Conservation (phyloP, 2,329 filamentous ascomycete species). For the Alternaria solani region DNA sequence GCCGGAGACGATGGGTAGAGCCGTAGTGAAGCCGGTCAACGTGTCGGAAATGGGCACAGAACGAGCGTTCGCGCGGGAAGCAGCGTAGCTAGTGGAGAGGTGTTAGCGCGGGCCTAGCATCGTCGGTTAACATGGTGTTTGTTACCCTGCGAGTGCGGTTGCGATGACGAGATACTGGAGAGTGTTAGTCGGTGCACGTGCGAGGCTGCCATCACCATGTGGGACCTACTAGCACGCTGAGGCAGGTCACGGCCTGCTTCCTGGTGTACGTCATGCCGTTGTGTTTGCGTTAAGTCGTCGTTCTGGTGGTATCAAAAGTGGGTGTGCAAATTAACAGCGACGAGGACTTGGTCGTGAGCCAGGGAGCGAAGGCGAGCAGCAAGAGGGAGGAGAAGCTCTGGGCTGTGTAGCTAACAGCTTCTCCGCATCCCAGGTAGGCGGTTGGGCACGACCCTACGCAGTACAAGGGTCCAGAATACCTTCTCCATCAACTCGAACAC, state of each 20-base stretch:
- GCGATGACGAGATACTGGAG: slow-evolving; percentile 54
- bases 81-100: slow-evolving; percentile 36
- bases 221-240: slow-evolving; percentile 48
- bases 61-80: slow-evolving; percentile 42
- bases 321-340: background rate
- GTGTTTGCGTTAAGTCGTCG: background rate
- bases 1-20: slow-evolving; percentile 54
- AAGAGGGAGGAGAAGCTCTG: background rate
- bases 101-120: slow-evolving; percentile 16
- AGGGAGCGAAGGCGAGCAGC: background rate
- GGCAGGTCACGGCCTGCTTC: slow-evolving; percentile 50
- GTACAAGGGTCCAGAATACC: slow-evolving; percentile 4
- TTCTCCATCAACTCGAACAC: slow-evolving; percentile 1
- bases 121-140: background rate
- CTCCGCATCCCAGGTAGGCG: slow-evolving; percentile 12
- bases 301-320: background rate
- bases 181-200: background rate
- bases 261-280: slow-evolving; percentile 47
- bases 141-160: slow-evolving; percentile 51
- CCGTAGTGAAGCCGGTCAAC: slow-evolving; percentile 53
- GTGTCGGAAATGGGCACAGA: slow-evolving; percentile 54
- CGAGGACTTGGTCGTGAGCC: background rate
- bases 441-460: slow-evolving; percentile 7
- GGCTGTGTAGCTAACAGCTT: slow-evolving; percentile 5
- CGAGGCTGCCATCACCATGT: background rate